Base-by-base conservation (phyloP, 352 stramenopile species). In the Thalassiosira hispida region DNA sequence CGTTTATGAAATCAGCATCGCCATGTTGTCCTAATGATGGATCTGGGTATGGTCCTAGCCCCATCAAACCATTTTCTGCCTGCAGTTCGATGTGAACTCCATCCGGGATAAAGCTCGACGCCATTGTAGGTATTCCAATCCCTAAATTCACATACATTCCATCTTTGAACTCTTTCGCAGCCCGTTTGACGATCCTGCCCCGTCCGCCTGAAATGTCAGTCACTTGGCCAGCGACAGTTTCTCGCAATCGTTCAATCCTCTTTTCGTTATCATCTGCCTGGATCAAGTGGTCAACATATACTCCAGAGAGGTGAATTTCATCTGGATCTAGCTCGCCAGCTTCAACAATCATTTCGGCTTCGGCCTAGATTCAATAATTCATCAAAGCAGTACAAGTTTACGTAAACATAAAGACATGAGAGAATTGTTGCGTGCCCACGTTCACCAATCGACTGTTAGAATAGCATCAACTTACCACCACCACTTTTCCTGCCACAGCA, bases 111-210 rank as follows among this genome's bases (percentile, higher is more conserved):
- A 98, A 98, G 79, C 98, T 98, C 73, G 92, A 96, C 29, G 95
- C 95, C 70, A 99, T 86, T 11, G 96, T 98, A 14, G 97, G 97
- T 51, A 99, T 88, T 1, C 96, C 86, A 74, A 99, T 99, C 44
- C 97, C 97, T 25, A 99, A 76, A 84, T 99, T 99, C 35, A 98
- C 96, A 83, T 98, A 98, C 95, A 98, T 98, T 22, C 96, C 97
- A 85, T 98, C 85, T 75, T 97, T 74, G 61, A 97, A 95, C 70
- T 96, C 92, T 46, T 93, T 90, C 11, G 91, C 90, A 14, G 96
- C 96, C 27, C 96, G 95, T 77, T 96, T 94, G 73, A 98, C 97
- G 84, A 98, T 98, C 68, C 94, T 92, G 63, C 96, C 94, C 70
- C 96, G 92, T 70, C 61, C 68, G 46, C 81, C 89, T 38, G 92